Evolutionary conservation across 345 rosid species (phyloP).

Genomic region (Corymbia maculata): DNA sequence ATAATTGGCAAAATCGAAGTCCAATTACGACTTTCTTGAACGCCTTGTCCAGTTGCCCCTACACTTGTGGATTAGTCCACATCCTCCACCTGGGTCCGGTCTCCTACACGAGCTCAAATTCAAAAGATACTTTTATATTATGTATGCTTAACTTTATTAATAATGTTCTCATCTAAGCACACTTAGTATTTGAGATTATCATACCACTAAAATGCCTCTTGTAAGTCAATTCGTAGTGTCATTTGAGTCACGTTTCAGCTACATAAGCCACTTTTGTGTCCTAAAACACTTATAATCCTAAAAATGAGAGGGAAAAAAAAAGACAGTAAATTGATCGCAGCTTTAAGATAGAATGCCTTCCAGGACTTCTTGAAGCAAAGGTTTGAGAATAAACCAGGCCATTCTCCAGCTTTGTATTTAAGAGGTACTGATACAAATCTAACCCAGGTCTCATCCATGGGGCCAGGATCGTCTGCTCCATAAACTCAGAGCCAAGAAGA

Average conservation of each 20-base stretch:
- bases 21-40: not conserved
- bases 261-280: not conserved
- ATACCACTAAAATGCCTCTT: not conserved
- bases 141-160: not conserved
- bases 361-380: not conserved
- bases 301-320: not conserved
- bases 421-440: not conserved
- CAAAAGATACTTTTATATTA: too few species aligned
- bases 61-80: not conserved
- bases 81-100: not conserved
- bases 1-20: not conserved
- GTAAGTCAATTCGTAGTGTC: not conserved
- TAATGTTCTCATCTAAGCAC: not conserved
- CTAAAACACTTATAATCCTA: not conserved
- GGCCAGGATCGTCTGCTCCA: not conserved
- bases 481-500: not conserved
- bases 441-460: not conserved
- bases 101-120: not conserved
- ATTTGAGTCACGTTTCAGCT: not conserved
- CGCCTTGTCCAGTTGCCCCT: not conserved
- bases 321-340: not conserved
- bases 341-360: not conserved
- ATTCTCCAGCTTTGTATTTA: not conserved
- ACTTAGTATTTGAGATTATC: not conserved
- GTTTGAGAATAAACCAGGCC: not conserved